Conservation (phyloP, 208 protist species). For the Acanthamoeba castellanii region DNA sequence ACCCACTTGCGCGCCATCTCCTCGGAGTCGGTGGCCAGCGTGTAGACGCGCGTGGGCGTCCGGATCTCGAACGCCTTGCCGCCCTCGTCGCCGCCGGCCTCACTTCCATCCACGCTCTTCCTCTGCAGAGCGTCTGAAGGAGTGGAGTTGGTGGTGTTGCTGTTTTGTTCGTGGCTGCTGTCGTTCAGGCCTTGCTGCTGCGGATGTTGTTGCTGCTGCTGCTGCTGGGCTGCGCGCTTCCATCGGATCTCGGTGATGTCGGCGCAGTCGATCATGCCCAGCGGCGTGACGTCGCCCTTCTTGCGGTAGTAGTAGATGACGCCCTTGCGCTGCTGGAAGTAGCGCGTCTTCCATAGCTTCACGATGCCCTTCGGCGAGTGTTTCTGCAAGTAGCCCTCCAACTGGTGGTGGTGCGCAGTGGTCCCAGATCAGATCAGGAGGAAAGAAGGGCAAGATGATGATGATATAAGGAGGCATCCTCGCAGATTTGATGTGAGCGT, state of each 20-base stretch:
- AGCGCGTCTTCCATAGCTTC: slow-evolving; percentile 66
- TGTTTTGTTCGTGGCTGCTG: not conserved
- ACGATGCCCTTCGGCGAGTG: slow-evolving; percentile 56
- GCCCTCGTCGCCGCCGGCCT: not conserved
- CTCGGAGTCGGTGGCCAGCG: slow-evolving; percentile 31
- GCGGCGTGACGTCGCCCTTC: slow-evolving; percentile 59
- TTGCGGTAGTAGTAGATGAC: slow-evolving; percentile 71
- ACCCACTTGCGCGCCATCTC: slow-evolving; percentile 54
- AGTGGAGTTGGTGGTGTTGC: not conserved
- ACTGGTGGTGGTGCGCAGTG: not conserved
- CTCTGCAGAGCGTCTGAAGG: not conserved
- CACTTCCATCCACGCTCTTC: not conserved
- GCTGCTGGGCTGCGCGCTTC: slow-evolving; percentile 1
- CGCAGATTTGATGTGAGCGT: no score
- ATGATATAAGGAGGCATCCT: no score
- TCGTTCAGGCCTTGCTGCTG: not conserved
- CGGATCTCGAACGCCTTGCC: slow-evolving; percentile 58
- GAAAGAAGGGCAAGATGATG: not conserved
- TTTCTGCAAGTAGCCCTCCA: slow-evolving; percentile 65
- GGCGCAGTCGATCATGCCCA: slow-evolving; percentile 57
- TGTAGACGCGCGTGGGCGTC: slow-evolving; percentile 42
- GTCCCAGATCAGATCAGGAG: not conserved
- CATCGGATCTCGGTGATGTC: slow-evolving; percentile 40
- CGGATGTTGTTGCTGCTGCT: not conserved
- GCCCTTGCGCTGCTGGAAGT: slow-evolving; percentile 59